Conservation (phyloP, 176 grass and related monocot species). For the Bolboschoenus planiculmis region DNA sequence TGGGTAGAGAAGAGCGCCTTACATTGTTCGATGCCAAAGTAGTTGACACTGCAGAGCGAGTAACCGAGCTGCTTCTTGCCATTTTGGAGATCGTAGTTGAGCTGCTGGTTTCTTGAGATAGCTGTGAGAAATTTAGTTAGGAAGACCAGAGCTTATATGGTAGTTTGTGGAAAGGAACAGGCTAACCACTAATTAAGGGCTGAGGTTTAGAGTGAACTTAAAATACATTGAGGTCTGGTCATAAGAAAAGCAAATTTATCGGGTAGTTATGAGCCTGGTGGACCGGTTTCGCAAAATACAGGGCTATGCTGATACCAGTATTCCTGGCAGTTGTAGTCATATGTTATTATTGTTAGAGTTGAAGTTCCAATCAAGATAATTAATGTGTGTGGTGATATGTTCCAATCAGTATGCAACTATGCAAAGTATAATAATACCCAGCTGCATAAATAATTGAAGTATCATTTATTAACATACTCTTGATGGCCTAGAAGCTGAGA, state of each 20-base stretch:
- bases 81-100: not conserved
- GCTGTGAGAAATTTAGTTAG: not conserved
- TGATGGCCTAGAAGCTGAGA: slow-evolving; percentile 10
- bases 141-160: not conserved
- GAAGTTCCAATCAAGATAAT: not conserved
- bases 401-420: not conserved
- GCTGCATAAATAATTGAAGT: not conserved
- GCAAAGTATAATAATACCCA: not conserved
- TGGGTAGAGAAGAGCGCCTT: not conserved
- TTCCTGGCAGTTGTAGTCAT: not conserved
- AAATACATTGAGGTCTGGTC: not conserved
- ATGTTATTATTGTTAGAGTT: not conserved
- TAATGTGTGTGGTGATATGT: not conserved
- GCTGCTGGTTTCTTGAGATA: slow-evolving; percentile 15
- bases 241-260: not conserved
- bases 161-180: slow-evolving; percentile 2
- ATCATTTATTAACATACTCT: slow-evolving; percentile 8
- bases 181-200: not conserved
- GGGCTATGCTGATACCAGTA: not conserved
- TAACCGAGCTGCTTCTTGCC: slow-evolving; percentile 22
- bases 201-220: not conserved
- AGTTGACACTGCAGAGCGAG: not conserved
- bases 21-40: not conserved
- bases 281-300: not conserved
- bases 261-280: not conserved